Evolutionary conservation across 345 rosid genomes (phyloP).

Genomic region (Alliaria petiolata): DNA sequence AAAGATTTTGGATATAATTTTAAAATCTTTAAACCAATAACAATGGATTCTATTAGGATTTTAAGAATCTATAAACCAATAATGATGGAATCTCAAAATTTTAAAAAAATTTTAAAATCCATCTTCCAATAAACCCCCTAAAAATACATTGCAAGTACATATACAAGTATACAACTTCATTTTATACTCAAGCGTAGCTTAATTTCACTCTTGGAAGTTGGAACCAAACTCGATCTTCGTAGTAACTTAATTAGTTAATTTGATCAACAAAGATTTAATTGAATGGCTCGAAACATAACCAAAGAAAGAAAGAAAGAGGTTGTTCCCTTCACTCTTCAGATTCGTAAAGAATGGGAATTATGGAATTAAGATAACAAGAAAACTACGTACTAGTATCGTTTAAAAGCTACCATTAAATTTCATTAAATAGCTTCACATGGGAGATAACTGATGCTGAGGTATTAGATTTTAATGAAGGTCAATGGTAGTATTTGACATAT

Average conservation of each 20-base stretch:
- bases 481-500: constrained; percentile 24
- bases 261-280: background rate
- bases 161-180: background rate
- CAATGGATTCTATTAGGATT: too few relatives aligned
- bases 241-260: background rate
- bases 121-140: too few relatives aligned
- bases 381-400: too few relatives aligned
- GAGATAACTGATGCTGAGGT: constrained; percentile 24
- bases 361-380: background rate
- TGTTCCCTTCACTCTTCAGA: background rate
- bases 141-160: too few relatives aligned
- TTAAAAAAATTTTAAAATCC: too few relatives aligned
- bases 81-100: too few relatives aligned
- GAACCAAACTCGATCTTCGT: background rate
- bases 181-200: background rate
- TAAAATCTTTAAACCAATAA: too few relatives aligned
- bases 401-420: constrained; percentile 17
- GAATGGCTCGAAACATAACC: background rate
- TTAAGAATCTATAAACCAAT: too few relatives aligned
- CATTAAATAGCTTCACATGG: constrained; percentile 34
- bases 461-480: constrained; percentile 23
- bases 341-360: constrained; percentile 6
- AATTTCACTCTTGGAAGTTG: background rate
- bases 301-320: background rate
- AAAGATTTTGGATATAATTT: too few relatives aligned